Evolutionary conservation across 164 flowering plant genomes (phyloP).

Genomic region (Protea cynaroides): DNA sequence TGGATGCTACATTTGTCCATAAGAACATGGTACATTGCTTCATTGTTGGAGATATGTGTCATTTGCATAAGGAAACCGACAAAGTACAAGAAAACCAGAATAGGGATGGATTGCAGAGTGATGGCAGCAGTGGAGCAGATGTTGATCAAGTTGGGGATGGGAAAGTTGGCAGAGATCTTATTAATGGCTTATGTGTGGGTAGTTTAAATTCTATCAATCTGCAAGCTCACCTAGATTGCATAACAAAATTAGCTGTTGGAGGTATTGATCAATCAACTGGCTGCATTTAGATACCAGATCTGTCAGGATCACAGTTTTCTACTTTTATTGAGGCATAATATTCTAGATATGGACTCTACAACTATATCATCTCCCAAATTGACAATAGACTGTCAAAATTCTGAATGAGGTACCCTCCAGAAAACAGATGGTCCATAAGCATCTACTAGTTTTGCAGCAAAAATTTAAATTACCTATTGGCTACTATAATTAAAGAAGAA

Average conservation of each 20-base stretch:
- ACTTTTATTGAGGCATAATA: not conserved
- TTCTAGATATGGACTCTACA: not conserved
- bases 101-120: conserved; percentile 11
- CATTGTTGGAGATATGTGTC: conserved; percentile 50
- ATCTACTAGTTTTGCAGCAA: no score
- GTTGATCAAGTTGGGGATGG: conserved; percentile 19
- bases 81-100: conserved; percentile 8
- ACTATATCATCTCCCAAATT: not conserved
- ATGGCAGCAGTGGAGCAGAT: conserved; percentile 16
- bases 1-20: conserved; percentile 8
- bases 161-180: conserved; percentile 27
- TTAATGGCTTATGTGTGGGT: conserved; percentile 33
- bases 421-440: no score
- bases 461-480: no score
- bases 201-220: conserved; percentile 38
- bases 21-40: conserved; percentile 28
- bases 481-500: no score
- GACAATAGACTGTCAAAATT: not conserved
- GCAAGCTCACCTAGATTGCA: conserved; percentile 71
- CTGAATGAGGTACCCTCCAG: no score
- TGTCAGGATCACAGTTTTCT: not conserved
- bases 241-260: conserved; percentile 78
- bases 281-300: not conserved
- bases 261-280: conserved; percentile 37
- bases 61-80: conserved; percentile 14